Evolutionary conservation across 495 filamentous ascomycete species (phyloP), one percentile per base, ranked within the genome.

Genomic region (Penicillium diatomitis): DNA sequence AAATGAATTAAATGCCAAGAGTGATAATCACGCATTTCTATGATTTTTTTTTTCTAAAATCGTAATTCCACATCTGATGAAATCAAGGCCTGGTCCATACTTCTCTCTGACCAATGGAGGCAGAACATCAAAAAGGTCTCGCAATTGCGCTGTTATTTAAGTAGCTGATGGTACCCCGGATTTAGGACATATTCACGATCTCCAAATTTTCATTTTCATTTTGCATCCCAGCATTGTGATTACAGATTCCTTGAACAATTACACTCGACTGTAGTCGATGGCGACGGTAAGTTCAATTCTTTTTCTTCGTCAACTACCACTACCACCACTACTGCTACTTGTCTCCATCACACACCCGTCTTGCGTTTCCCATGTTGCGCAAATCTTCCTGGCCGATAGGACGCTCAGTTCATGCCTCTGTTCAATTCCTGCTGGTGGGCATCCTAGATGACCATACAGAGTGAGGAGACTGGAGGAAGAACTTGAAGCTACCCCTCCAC

Each of bases 101-200:
- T 20, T 20, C 20, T 2, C 20, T 20, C 20, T 20, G n/a, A 20
- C 20, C 20, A 0, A 20, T 20, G 20, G 20, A 20, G 20, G 20
- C 20, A 20, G 20, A 20, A 20, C 20, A 20, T 20, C 20, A 20
- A 20, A 20, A 20, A 20, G 20, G 20, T 20, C 34, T 44, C 11
- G 38, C 10, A 32, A 29, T 30, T 29, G 30, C 31, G 33, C 34
- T 33, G 35, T 53, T 39, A 50, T 56, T 59, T 56, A 55, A 43
- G 41, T 46, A 36, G 41, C 38, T 10, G 47, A 39, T 32, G 27
- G 43, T 59, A 53, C 57, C 57, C 57, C 57, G 54, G 57, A 60
- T 57, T 60, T 57, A 47, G 32, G 32, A 20, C 0, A 20, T 20
- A 0, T 1, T 20, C 20, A 1, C 20, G 20, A 20, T 20, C 20